Percentiles rank a stretch among this genome's conserved stretches.
phyloP scores from a whole-genome alignment of 2,329 filamentous ascomycete species.

The Hymenoscyphus fructigenus region DNA sequence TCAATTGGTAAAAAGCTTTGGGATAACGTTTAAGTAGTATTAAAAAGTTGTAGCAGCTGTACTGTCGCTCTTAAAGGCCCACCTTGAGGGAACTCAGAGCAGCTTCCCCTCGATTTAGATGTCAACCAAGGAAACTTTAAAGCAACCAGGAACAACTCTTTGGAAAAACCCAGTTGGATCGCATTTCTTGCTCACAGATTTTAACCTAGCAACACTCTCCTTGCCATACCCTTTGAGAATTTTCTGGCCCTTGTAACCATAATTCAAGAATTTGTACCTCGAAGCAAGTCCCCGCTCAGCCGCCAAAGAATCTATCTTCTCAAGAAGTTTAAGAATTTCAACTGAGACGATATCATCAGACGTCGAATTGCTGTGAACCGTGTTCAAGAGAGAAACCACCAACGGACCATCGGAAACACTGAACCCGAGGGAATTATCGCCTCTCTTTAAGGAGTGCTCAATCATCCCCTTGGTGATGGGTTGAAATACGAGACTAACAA shows the following conservation, averaged over 20 bases:
- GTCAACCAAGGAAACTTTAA: slow-evolving; percentile 23
- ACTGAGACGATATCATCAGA: not conserved
- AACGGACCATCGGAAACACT: slow-evolving; percentile 2
- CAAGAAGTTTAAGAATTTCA: not conserved
- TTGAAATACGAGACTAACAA: slow-evolving; percentile 1
- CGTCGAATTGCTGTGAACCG: not conserved
- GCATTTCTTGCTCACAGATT: slow-evolving; percentile 29
- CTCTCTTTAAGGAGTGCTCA: not conserved
- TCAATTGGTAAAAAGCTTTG: too few relatives aligned
- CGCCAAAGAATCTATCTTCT: not conserved
- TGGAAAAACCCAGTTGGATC: slow-evolving; percentile 34
- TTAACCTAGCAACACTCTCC: slow-evolving; percentile 16
- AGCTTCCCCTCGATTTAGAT: not conserved
- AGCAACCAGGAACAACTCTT: slow-evolving; percentile 30
- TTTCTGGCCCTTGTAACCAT: slow-evolving; percentile 12
- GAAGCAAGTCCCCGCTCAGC: not conserved
- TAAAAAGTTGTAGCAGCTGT: too few relatives aligned
- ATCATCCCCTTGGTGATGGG: slow-evolving; percentile 1
- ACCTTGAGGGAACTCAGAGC: too few relatives aligned
- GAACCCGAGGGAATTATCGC: not conserved
- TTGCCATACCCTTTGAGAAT: slow-evolving; percentile 16
- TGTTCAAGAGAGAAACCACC: not conserved
- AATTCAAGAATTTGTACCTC: slow-evolving; percentile 15
- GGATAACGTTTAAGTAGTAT: too few relatives aligned
- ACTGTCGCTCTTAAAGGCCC: too few relatives aligned